phyloP scores from a whole-genome alignment of 768 basidiomycete genomes.

The Mycena epipterygia region DNA sequence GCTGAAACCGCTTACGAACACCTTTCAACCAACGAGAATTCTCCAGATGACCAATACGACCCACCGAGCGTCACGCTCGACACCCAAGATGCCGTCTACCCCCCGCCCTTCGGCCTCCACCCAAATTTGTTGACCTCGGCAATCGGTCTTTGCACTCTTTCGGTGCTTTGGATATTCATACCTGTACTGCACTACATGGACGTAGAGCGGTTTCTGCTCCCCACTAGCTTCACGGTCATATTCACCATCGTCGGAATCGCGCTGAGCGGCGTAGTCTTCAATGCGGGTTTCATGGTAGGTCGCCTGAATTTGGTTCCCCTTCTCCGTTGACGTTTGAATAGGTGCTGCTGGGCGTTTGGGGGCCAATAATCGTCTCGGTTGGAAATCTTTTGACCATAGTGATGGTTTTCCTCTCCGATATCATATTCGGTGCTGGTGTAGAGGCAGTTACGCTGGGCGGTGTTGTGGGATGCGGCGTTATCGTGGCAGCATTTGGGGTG shows the following conservation, averaged over 20 bases:
- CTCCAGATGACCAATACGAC: conserved; percentile 30
- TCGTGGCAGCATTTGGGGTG: conserved; percentile 87
- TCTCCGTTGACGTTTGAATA: conserved; percentile 45
- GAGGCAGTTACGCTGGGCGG: conserved; percentile 79
- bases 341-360: conserved; percentile 89
- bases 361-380: conserved; percentile 89
- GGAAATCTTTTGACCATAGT: conserved; percentile 96
- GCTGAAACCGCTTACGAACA: conserved; percentile 60
- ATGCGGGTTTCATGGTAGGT: conserved; percentile 87
- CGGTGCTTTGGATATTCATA: conserved; percentile 83
- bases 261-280: conserved; percentile 81
- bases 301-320: conserved; percentile 3
- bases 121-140: conserved; percentile 85
- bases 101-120: conserved; percentile 87
- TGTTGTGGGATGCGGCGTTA: conserved; percentile 81
- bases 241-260: conserved; percentile 78
- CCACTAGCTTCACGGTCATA: conserved; percentile 60
- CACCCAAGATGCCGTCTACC: conserved; percentile 55
- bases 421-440: conserved; percentile 74
- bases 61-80: conserved; percentile 31
- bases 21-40: conserved; percentile 56
- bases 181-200: conserved; percentile 78
- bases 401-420: conserved; percentile 85
- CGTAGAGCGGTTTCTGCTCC: conserved; percentile 77
- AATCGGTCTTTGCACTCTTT: conserved; percentile 85